Evolutionary conservation across 345 rosid genomes (phyloP).

Genomic region (Eucalyptus brandiana): DNA sequence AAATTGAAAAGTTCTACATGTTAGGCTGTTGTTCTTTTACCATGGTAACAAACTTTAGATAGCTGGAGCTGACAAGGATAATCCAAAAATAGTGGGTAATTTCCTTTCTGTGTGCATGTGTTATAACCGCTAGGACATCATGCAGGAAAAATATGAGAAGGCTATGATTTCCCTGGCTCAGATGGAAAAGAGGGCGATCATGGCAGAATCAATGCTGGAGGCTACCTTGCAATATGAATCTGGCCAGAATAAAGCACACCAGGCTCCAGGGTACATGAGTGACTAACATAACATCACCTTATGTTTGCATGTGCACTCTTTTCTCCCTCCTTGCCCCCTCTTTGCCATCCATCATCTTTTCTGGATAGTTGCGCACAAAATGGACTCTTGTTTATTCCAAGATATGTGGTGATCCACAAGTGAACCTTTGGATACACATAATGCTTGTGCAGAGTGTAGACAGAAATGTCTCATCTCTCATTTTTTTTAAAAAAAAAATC

Average conservation of each 20-base stretch:
- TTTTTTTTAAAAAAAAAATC: not conserved
- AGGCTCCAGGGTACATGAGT: slow-evolving; percentile 44
- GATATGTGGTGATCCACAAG: not conserved
- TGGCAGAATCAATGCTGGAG: slow-evolving; percentile 89
- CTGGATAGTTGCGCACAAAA: not conserved
- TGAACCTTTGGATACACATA: not conserved
- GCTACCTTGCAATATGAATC: slow-evolving; percentile 78
- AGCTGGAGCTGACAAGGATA: not conserved
- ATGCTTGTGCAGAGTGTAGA: not conserved
- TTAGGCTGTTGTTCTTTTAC: not conserved
- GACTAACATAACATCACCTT: not conserved
- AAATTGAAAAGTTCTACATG: not conserved
- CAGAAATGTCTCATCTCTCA: not conserved
- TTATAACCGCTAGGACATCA: not conserved
- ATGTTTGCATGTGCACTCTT: not conserved
- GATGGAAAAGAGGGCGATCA: slow-evolving; percentile 77
- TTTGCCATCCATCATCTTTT: not conserved
- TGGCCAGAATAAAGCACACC: slow-evolving; percentile 62
- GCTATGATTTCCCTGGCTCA: slow-evolving; percentile 47
- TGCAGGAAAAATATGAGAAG: slow-evolving; percentile 87
- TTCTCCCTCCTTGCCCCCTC: not conserved
- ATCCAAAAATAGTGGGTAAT: not conserved
- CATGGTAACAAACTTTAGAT: not conserved
- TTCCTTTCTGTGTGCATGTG: not conserved
- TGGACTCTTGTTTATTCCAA: not conserved